Evolutionary conservation across 768 basidiomycete genomes (phyloP), one percentile per base, ranked within the genome.

Genomic region (Strobilomyces confusus): DNA sequence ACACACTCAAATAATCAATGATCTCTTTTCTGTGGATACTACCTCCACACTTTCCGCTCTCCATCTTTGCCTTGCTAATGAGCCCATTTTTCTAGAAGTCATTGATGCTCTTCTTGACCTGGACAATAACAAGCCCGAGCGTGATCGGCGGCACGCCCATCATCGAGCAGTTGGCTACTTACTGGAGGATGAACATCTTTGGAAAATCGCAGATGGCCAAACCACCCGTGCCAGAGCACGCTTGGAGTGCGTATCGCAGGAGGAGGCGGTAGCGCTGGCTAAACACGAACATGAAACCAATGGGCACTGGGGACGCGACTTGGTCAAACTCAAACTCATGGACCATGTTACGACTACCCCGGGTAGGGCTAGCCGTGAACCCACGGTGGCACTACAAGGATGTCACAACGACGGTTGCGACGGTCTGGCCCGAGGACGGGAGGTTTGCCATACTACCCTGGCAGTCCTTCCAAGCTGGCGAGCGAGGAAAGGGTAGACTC

Each of bases 181-280:
- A 3, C 9, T 48, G 1, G 56, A 61, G 2, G 59, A 59, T 2
- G 58, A 58, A 2, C 62, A 53, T 49, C 59, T 73, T 36, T 67
- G 59, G 62, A 55, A 36, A 5, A 49, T 62, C 8, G 56, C 45
- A 32, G 58, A 51, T 8, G 52, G 41, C 1, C 23, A 26, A 2
- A 14, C 32, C 3, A 55, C 42, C 20, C 33, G 51, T 7, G 62
- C 55, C 8, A 19, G 8, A 8, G 12, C 45, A 22, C 20, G 22
- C 2, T 11, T 23, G 0, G 33, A 47, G 23, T 47, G 45, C 3
- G 14, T 47, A 0, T 36, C 45, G 3, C 19, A 36, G 9, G 14
- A 9, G 15, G 57, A 68, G 46, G 53, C 23, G 0, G 12, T 55
- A 2, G 32, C 47, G n/a, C 5, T 47, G 1, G 49, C 47, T 2